phyloP scores from a whole-genome alignment of 257 asterid genomes.

The Perilla frutescens region DNA sequence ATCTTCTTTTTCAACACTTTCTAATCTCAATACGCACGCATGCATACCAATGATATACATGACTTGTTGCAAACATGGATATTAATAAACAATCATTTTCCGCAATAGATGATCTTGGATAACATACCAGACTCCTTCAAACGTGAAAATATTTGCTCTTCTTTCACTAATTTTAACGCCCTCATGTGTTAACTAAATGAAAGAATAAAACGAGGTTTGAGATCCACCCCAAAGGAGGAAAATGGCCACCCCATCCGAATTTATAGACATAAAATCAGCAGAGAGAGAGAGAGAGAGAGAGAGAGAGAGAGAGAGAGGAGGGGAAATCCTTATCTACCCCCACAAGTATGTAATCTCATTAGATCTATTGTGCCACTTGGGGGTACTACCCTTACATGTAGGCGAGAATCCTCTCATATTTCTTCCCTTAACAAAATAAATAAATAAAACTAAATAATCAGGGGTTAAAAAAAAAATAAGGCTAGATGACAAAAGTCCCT shows the following conservation, averaged over 20 bases:
- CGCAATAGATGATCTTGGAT: not conserved
- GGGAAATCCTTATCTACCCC: no score
- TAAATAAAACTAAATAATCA: no score
- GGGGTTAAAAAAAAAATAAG: no score
- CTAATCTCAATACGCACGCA: constrained; percentile 5
- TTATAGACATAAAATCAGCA: not conserved
- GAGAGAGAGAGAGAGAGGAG: no score
- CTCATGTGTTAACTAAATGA: no score
- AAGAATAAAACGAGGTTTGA: not conserved
- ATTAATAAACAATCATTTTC: constrained; percentile 9
- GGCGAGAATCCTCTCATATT: no score
- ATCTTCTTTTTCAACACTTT: not conserved
- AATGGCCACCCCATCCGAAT: not conserved
- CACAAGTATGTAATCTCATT: no score
- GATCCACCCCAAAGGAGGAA: not conserved
- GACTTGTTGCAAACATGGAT: not conserved
- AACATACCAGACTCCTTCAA: not conserved
- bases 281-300: not conserved
- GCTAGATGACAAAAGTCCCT: constrained; percentile 26
- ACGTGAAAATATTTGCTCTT: not conserved
- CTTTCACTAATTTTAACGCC: no score
- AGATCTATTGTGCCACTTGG: no score
- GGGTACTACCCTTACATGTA: no score
- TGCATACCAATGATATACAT: not conserved
- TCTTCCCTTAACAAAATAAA: no score